Evolutionary conservation across 2,329 filamentous ascomycete genomes (phyloP).

Genomic region (Myrmaecium sp.): DNA sequence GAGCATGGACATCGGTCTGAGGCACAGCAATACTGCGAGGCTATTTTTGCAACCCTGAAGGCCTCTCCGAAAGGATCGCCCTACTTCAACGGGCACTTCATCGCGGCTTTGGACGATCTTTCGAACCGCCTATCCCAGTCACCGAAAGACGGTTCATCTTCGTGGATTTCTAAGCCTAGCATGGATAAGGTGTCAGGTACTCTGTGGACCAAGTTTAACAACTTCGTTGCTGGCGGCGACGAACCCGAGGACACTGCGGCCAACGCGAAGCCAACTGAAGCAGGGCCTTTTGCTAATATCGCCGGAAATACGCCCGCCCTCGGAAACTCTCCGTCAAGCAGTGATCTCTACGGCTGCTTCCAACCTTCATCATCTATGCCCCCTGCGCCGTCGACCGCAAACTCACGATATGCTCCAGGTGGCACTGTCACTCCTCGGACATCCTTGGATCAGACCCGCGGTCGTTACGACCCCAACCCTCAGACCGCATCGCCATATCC

Average conservation of each 20-base stretch:
- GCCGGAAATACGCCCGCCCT: constrained; percentile 41
- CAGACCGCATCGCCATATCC: too few relatives aligned
- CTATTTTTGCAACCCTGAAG: constrained; percentile 58
- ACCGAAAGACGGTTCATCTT: constrained; percentile 62
- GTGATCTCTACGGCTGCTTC: constrained; percentile 55
- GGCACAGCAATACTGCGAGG: constrained; percentile 81
- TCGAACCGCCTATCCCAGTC: constrained; percentile 69
- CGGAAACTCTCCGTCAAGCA: constrained; percentile 43
- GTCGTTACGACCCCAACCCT: constrained; percentile 31
- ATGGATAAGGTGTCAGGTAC: constrained; percentile 91
- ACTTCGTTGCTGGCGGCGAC: constrained; percentile 86
- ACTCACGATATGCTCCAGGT: constrained; percentile 22
- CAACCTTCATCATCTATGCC: constrained; percentile 23
- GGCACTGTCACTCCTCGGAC: constrained; percentile 25
- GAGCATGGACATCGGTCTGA: constrained; percentile 70
- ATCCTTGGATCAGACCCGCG: constrained; percentile 34
- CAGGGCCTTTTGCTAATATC: constrained; percentile 68
- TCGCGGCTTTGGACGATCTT: constrained; percentile 66
- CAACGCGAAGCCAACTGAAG: constrained; percentile 37
- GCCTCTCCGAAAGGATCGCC: constrained; percentile 69
- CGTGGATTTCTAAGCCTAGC: constrained; percentile 87
- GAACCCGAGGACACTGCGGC: constrained; percentile 52
- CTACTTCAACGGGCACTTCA: constrained; percentile 66
- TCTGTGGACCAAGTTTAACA: constrained; percentile 86
- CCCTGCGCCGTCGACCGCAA: constrained; percentile 13